Percentiles rank a stretch among this genome's conserved stretches.
phyloP scores from a whole-genome alignment of 768 basidiomycete species.

The Hypsizygus marmoreus region DNA sequence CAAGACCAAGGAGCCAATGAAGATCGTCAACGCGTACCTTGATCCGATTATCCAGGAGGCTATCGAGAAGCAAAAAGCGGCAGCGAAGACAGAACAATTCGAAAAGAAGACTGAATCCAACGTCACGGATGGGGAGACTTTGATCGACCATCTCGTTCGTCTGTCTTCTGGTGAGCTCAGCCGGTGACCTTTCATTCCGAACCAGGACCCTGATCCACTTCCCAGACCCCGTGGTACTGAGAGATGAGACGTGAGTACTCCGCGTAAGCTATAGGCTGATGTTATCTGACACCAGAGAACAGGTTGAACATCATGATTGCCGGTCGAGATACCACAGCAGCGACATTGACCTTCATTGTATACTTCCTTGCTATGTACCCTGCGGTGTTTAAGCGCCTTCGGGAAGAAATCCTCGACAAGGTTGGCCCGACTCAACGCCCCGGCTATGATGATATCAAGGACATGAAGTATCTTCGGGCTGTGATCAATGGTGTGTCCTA shows the following conservation, averaged over 20 bases:
- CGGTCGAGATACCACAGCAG: conserved; percentile 48
- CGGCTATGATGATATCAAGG: conserved; percentile 55
- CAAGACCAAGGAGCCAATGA: conserved; percentile 48
- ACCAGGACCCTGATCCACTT: background rate
- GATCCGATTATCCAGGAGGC: conserved; percentile 56
- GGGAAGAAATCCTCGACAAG: conserved; percentile 55
- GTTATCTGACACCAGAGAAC: background rate
- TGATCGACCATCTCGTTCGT: conserved; percentile 58
- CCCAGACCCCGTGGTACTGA: conserved; percentile 45
- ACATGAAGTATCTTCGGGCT: conserved; percentile 65
- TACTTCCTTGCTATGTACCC: conserved; percentile 56
- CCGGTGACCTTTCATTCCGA: background rate
- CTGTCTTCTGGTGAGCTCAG: conserved; percentile 43
- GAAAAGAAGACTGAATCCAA: conserved; percentile 31
- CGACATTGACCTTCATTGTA: conserved; percentile 43
- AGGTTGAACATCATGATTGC: conserved; percentile 51
- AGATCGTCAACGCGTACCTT: conserved; percentile 51
- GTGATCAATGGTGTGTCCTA: conserved; percentile 57
- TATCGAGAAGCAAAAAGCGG: conserved; percentile 38
- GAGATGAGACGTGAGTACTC: conserved; percentile 44
- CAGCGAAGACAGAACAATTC: conserved; percentile 5
- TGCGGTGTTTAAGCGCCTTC: conserved; percentile 44
- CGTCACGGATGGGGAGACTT: conserved; percentile 43
- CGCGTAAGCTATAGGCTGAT: background rate
- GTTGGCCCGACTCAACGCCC: conserved; percentile 53